A percentile compares a stretch with the other conserved stretches of the same genome.
phyloP scores from a whole-genome alignment of 805 yeast genomes.

The Komagataella pastoris region DNA sequence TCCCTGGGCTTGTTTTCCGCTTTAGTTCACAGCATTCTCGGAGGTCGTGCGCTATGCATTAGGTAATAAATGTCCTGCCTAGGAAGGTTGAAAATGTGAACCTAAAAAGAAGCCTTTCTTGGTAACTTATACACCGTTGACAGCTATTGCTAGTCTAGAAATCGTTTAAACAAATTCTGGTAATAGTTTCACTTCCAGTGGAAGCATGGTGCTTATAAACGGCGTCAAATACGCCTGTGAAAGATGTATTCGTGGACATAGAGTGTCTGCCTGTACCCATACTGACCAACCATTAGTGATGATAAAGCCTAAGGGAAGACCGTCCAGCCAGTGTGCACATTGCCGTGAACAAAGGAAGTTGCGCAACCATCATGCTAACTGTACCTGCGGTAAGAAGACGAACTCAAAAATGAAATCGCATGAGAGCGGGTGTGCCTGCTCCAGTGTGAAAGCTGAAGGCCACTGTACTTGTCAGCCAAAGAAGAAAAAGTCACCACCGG shows the following conservation, averaged over 20 bases:
- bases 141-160: background rate
- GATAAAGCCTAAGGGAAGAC: slow-evolving; percentile 96
- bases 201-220: slow-evolving; percentile 70
- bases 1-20: background rate
- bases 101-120: background rate
- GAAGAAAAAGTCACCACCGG: slow-evolving; percentile 8
- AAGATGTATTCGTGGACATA: slow-evolving; percentile 88
- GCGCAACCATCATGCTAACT: slow-evolving; percentile 52
- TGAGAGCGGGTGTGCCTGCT: slow-evolving; percentile 13
- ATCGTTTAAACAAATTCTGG: background rate
- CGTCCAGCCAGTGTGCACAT: slow-evolving; percentile 82
- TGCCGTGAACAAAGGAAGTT: slow-evolving; percentile 65
- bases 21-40: background rate
- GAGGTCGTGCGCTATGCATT: background rate
- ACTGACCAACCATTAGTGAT: slow-evolving; percentile 80
- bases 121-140: background rate
- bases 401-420: slow-evolving; percentile 10
- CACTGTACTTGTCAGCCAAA: slow-evolving; percentile 18
- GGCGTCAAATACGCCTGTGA: slow-evolving; percentile 96
- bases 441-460: slow-evolving; percentile 10
- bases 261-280: slow-evolving; percentile 90
- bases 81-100: background rate
- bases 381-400: slow-evolving; percentile 53
- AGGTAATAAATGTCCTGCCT: background rate
- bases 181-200: background rate